Evolutionary conservation across 2,329 filamentous ascomycete genomes (phyloP), one percentile per base, ranked within the genome.

Genomic region (Claviceps sp.): DNA sequence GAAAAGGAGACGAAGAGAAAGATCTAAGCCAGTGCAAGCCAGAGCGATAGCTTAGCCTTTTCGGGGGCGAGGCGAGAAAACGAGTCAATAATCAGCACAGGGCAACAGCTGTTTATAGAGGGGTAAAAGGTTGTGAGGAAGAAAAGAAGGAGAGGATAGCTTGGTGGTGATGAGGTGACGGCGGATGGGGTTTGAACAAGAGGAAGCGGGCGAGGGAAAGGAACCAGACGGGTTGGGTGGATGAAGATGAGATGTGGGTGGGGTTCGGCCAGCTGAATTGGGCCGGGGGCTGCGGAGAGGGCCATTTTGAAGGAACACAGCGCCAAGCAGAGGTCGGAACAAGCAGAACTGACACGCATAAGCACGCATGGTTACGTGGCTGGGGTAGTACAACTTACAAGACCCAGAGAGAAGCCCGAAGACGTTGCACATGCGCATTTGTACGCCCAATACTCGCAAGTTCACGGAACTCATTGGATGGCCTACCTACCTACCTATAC

Each of bases 11-110:
- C 9, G 43, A 6, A 5, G 51, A 51, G 40, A 48, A 51, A 48
- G 24, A 52, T 47, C 30, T 50, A 45, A 47, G 41, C 43, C 52
- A 55, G 56, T 56, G 54, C 55, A 58, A 34, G 30, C 30, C 30
- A 34, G 30, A 34, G 3, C 30, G 30, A 9, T 34, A 34, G 30
- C 30, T 34, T n/a, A n/a, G n/a, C 11, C 30, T 34, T 34, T 34
- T 34, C 30, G 30, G 9, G 9, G 30, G 30, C 30, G 30, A 34
- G 30, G 30, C 4, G 30, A 34, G 46, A 20, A 7, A 40, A 43
- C 54, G 56, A 42, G 42, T 58, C 61, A 37, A 50, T 56, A 51
- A 54, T 52, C 53, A 53, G 57, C 47, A 54, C 50, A 58, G 56
- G 38, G 49, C 48, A 52, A 40, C 53, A 56, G 50, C 50, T 52